Conservation (phyloP, 257 asterid species). For the Rauvolfia tetraphylla region DNA sequence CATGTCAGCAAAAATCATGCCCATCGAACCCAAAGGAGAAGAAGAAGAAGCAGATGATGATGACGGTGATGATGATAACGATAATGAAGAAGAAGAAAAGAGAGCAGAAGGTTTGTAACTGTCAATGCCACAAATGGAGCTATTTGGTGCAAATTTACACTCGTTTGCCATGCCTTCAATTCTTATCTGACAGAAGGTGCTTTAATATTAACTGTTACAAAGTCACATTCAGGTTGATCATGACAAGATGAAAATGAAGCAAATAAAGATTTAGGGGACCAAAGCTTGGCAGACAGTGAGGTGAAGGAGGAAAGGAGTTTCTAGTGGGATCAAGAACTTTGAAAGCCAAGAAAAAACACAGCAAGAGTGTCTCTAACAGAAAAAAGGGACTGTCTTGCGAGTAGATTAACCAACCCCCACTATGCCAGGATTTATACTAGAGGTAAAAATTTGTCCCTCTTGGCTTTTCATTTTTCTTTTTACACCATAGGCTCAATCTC, state of each 20-base stretch:
- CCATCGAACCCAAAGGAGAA: constrained; percentile 17
- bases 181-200: constrained; percentile 28
- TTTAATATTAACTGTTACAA: constrained; percentile 34
- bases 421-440: constrained; percentile 4
- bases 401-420: constrained; percentile 8
- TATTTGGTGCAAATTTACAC: constrained; percentile 21
- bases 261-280: constrained; percentile 19
- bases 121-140: neutral
- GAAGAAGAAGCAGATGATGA: neutral
- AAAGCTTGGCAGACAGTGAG: constrained; percentile 24
- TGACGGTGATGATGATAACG: neutral
- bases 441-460: neutral
- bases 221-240: constrained; percentile 39
- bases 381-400: constrained; percentile 6
- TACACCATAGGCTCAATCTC: no score
- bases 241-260: constrained; percentile 22
- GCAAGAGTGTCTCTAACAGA: constrained; percentile 37
- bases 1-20: constrained; percentile 18
- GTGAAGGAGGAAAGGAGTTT: constrained; percentile 17
- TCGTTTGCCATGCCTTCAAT: constrained; percentile 29
- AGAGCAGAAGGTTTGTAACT: neutral
- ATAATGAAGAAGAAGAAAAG: neutral
- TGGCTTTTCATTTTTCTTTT: neutral
- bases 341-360: constrained; percentile 26
- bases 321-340: constrained; percentile 23